Evolutionary conservation across 495 filamentous ascomycete species (phyloP), one percentile per base, ranked within the genome.

Genomic region (Trichoderma gamsii): DNA sequence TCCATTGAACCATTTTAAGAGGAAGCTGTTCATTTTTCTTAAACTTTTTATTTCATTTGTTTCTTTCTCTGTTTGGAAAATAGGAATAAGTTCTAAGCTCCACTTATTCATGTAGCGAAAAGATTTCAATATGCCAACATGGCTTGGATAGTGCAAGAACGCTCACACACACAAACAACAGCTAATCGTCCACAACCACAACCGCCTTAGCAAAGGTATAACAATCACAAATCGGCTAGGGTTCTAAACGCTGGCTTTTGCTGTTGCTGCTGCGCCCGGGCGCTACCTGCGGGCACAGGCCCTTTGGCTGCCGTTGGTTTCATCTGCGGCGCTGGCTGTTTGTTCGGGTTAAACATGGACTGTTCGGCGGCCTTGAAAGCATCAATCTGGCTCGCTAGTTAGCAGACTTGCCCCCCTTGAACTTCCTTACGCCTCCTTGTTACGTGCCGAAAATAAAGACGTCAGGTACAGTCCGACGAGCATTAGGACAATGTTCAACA

Each of bases 381-480:
- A 70, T 91, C 88, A 63, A 91, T 77, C 86, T 89, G 71, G 63
- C 38, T 65, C 43, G 64, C 18, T 16, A 38, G 13, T 67, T 23
- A 35, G 44, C 21, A 67, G 13, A 71, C 77, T 43, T 4, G 18
- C 11, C 27, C 65, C 43, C 7, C 21, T 7, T 52, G 21, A 38
- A 9, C 44, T 27, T 51, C 49, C 49, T 66, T 66, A 43, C 63
- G 41, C 65, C 18, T 32, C 27, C 65, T 44, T 15, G 15, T 49
- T 49, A 66, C 65, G 49, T 75, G 85, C 82, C 70, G 83, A 83
- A 66, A 89, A 81, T 66, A 90, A 72, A 9, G 82, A 85, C 12
- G 74, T 75, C 23, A 89, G 76, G 71, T 90, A 90, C 38, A 90
- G 71, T 9, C 84, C 87, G 52, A 89, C 71, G 70, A 90, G 88